These are phyloP conservation scores for Solanum chiquidenum DNA, from an alignment of 257 asterid genomes.

Conservation along the genomic window DNA sequence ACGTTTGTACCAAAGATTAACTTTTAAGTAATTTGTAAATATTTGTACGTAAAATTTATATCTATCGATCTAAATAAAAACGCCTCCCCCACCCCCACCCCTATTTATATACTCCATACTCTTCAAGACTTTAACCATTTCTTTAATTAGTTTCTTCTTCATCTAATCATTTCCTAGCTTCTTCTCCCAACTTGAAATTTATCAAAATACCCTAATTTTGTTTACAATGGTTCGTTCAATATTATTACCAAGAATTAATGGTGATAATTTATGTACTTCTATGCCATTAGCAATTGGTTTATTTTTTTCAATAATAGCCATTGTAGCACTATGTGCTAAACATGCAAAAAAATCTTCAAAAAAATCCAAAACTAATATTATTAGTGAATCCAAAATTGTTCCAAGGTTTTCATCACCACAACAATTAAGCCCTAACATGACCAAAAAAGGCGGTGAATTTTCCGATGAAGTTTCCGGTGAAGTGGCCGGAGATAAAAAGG, in stretches of 20 bases:
- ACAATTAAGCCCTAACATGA: background rate
- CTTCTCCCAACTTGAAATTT: background rate
- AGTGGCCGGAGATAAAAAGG: constrained; percentile 16
- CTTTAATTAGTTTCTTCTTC: background rate
- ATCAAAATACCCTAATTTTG: background rate
- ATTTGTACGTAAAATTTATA: background rate
- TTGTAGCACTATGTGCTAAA: constrained; percentile 53
- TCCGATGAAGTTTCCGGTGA: background rate
- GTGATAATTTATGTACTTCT: constrained; percentile 13
- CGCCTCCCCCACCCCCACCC: background rate
- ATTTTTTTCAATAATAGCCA: constrained; percentile 38
- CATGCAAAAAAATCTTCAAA: constrained; percentile 33
- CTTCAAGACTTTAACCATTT: background rate
- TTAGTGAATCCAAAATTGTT: constrained; percentile 3
- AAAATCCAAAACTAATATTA: background rate
- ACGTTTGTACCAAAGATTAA: too few species aligned
- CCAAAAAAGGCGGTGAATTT: background rate
- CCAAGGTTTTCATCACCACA: constrained; percentile 8
- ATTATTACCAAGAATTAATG: background rate
- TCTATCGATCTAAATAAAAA: background rate
- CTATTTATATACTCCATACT: background rate
- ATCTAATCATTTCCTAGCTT: background rate
- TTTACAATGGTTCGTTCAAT: constrained; percentile 44
- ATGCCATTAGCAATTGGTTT: constrained; percentile 46
- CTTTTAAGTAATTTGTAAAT: too few species aligned